Conservation (phyloP, 495 filamentous ascomycete species). For the Parathielavia hyrcaniae region DNA sequence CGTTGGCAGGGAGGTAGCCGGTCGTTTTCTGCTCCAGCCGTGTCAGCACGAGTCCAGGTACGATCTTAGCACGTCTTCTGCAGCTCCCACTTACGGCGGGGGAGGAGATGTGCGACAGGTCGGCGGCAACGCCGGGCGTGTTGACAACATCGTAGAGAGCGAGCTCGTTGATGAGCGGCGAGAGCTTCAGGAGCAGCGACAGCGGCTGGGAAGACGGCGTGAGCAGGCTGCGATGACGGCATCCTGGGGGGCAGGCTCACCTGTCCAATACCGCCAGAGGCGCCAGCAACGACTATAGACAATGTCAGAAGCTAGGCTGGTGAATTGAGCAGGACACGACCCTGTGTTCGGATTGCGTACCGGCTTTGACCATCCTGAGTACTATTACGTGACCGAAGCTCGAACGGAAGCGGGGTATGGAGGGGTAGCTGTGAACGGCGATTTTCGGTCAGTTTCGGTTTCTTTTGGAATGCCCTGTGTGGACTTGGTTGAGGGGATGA, state of each 20-base stretch:
- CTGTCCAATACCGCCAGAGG: slow-evolving; percentile 97
- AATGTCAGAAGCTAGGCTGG: slow-evolving; percentile 29
- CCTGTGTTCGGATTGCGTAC: slow-evolving; percentile 41
- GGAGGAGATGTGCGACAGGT: slow-evolving; percentile 95
- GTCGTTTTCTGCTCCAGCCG: slow-evolving; percentile 65
- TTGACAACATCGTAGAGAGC: slow-evolving; percentile 98
- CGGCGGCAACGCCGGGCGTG: slow-evolving; percentile 89
- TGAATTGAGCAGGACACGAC: slow-evolving; percentile 10
- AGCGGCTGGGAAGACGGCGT: slow-evolving; percentile 59
- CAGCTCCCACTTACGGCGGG: slow-evolving; percentile 61
- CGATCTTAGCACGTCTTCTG: background rate
- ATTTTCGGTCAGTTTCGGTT: slow-evolving; percentile 14
- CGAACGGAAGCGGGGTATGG: slow-evolving; percentile 20
- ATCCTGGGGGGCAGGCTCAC: slow-evolving; percentile 39
- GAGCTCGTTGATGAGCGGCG: slow-evolving; percentile 80
- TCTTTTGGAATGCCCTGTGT: background rate
- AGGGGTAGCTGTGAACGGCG: slow-evolving; percentile 17
- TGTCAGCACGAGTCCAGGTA: slow-evolving; percentile 21
- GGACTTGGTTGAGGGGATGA: no score
- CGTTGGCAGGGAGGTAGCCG: slow-evolving; percentile 82
- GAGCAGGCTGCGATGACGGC: background rate
- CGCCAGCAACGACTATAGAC: slow-evolving; percentile 78
- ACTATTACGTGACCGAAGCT: slow-evolving; percentile 14
- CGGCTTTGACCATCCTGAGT: slow-evolving; percentile 86
- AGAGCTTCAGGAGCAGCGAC: slow-evolving; percentile 88